Evolutionary conservation across 2,329 filamentous ascomycete genomes (phyloP).

Genomic region (Diplodia mutila): DNA sequence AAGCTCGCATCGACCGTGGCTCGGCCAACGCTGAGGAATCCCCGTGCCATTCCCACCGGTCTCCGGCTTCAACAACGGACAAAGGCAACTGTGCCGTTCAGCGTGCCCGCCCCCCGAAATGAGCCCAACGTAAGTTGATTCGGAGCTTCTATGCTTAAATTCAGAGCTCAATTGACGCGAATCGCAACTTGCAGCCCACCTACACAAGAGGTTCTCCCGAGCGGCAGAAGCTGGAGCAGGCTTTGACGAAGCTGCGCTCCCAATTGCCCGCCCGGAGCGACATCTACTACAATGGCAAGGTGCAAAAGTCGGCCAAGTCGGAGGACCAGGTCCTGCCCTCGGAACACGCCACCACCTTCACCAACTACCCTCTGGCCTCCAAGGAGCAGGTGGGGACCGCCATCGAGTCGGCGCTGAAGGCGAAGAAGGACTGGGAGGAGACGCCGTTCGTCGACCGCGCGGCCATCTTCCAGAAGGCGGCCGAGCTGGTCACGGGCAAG

Average conservation of each 20-base stretch:
- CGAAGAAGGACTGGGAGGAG: slow-evolving; percentile 82
- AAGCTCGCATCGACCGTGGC: slow-evolving; percentile 28
- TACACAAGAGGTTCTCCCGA: slow-evolving; percentile 37
- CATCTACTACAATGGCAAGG: slow-evolving; percentile 35
- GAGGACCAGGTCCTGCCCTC: slow-evolving; percentile 37
- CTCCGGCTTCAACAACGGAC: slow-evolving; percentile 32
- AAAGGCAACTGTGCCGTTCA: slow-evolving; percentile 37
- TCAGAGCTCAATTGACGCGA: background rate
- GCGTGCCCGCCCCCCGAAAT: slow-evolving; percentile 35
- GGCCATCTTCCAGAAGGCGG: slow-evolving; percentile 92
- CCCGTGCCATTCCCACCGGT: background rate
- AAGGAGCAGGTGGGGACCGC: slow-evolving; percentile 74
- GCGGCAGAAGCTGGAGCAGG: slow-evolving; percentile 34
- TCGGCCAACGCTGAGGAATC: slow-evolving; percentile 2
- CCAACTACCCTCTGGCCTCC: slow-evolving; percentile 82
- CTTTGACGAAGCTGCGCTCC: slow-evolving; percentile 33
- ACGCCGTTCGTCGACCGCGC: slow-evolving; percentile 92
- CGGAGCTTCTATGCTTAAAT: background rate
- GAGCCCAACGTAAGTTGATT: slow-evolving; percentile 32
- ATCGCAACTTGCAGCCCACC: slow-evolving; percentile 27
- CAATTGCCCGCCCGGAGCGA: slow-evolving; percentile 36
- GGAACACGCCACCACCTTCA: slow-evolving; percentile 70
- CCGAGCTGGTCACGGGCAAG: slow-evolving; percentile 85
- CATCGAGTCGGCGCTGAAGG: slow-evolving; percentile 80
- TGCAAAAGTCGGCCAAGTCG: slow-evolving; percentile 33